A percentile compares a stretch with the other conserved stretches of the same genome.
These are phyloP conservation scores for Tricholoma bakamatsutake DNA, from an alignment of 768 basidiomycete species.

Conservation along the genomic window DNA sequence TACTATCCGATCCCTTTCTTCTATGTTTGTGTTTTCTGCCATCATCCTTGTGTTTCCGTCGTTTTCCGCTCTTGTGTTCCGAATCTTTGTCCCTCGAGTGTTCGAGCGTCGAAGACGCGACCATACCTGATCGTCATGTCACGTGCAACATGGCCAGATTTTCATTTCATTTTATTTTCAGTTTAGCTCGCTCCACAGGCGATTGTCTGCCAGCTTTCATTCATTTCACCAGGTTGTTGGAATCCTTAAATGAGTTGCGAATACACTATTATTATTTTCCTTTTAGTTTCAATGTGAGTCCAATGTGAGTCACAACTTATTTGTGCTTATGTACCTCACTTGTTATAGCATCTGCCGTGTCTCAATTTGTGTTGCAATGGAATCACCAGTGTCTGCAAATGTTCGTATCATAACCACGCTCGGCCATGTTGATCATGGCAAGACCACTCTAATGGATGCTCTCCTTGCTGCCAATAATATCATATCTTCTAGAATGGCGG, in stretches of 20 bases:
- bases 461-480: slow-evolving; percentile 97
- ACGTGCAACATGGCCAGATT: slow-evolving; percentile 11
- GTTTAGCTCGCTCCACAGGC: too few relatives aligned
- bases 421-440: slow-evolving; percentile 93
- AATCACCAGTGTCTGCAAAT: slow-evolving; percentile 37
- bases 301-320: too few relatives aligned
- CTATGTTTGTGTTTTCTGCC: slow-evolving; percentile 31
- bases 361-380: slow-evolving; percentile 17
- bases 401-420: slow-evolving; percentile 80
- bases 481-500: slow-evolving; percentile 90
- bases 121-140: slow-evolving; percentile 19
- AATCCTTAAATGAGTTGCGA: too few relatives aligned
- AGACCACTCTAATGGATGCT: slow-evolving; percentile 92
- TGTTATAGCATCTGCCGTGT: too few relatives aligned
- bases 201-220: too few relatives aligned
- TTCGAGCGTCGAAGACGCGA: slow-evolving; percentile 26
- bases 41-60: slow-evolving; percentile 43
- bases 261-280: too few relatives aligned
- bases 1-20: slow-evolving; percentile 40
- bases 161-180: too few relatives aligned
- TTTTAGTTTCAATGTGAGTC: too few relatives aligned
- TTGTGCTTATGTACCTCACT: too few relatives aligned
- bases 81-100: slow-evolving; percentile 31
- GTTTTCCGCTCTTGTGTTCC: slow-evolving; percentile 49
- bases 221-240: too few relatives aligned